Percentiles rank a stretch among this genome's conserved stretches.
Conservation (phyloP, 148 eudicot genomes). For the Chenopodium berlandieri region DNA sequence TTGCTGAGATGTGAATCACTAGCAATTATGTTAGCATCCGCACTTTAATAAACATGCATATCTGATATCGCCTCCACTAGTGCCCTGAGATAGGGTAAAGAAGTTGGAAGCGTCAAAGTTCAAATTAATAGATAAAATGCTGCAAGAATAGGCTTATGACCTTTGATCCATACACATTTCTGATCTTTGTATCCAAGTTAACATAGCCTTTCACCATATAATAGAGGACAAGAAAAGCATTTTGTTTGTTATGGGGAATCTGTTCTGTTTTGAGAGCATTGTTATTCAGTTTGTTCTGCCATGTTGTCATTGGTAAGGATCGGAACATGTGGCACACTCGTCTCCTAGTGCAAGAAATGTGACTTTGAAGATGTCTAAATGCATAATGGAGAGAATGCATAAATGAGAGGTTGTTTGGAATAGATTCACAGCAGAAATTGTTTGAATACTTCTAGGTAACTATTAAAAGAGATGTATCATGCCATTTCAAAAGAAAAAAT, state of each 20-base stretch:
- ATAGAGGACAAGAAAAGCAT: not conserved
- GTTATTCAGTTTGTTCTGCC: not conserved
- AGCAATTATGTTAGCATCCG: not conserved
- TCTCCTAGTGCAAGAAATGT: not conserved
- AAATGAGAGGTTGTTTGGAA: not conserved
- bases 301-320: not conserved
- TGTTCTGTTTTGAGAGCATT: not conserved
- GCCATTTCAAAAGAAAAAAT: too few species aligned
- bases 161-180: not conserved
- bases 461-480: too few species aligned
- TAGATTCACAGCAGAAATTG: too few species aligned
- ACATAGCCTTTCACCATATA: not conserved
- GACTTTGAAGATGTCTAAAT: not conserved
- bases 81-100: not conserved
- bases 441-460: too few species aligned
- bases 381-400: not conserved
- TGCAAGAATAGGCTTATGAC: not conserved
- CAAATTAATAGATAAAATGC: too few species aligned
- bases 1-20: not conserved
- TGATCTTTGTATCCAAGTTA: not conserved
- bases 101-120: not conserved
- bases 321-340: not conserved
- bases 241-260: not conserved
- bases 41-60: not conserved
- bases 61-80: not conserved